Conservation (phyloP, 768 basidiomycete species). For the Cytidiella melzeri region DNA sequence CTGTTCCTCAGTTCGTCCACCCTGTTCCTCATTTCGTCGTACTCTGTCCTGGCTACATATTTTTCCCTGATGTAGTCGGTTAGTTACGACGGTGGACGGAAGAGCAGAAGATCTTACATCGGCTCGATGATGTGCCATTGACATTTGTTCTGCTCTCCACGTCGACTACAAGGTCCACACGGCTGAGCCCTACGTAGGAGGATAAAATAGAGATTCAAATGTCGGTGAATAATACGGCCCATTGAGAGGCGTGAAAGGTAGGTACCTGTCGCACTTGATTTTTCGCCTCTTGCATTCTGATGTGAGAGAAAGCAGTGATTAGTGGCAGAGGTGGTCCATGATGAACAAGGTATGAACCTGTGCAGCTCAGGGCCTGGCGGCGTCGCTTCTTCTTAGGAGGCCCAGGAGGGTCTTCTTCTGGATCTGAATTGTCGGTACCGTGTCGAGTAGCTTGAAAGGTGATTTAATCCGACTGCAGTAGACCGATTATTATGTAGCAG, state of each 20-base stretch:
- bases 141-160: slow-evolving; percentile 76
- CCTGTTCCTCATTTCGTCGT: slow-evolving; percentile 66
- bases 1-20: slow-evolving; percentile 54
- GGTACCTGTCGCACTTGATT: slow-evolving; percentile 83
- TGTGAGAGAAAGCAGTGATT: slow-evolving; percentile 7
- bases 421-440: slow-evolving; percentile 47
- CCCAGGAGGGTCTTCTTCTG: slow-evolving; percentile 46
- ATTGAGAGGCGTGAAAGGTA: slow-evolving; percentile 17
- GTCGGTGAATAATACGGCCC: slow-evolving; percentile 7
- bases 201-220: slow-evolving; percentile 21
- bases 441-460: slow-evolving; percentile 27
- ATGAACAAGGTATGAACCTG: slow-evolving; percentile 45
- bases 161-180: slow-evolving; percentile 73
- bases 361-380: slow-evolving; percentile 79
- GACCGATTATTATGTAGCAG: not conserved
- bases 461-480: slow-evolving; percentile 15
- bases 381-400: slow-evolving; percentile 81
- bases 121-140: slow-evolving; percentile 82
- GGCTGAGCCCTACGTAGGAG: slow-evolving; percentile 56
- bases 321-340: slow-evolving; percentile 13
- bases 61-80: slow-evolving; percentile 50
- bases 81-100: slow-evolving; percentile 4
- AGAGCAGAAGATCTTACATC: slow-evolving; percentile 48
- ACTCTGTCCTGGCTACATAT: slow-evolving; percentile 72
- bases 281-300: slow-evolving; percentile 82